These are phyloP conservation scores for Camelina sativa DNA, from an alignment of 345 rosid genomes.

Conservation along the genomic window DNA sequence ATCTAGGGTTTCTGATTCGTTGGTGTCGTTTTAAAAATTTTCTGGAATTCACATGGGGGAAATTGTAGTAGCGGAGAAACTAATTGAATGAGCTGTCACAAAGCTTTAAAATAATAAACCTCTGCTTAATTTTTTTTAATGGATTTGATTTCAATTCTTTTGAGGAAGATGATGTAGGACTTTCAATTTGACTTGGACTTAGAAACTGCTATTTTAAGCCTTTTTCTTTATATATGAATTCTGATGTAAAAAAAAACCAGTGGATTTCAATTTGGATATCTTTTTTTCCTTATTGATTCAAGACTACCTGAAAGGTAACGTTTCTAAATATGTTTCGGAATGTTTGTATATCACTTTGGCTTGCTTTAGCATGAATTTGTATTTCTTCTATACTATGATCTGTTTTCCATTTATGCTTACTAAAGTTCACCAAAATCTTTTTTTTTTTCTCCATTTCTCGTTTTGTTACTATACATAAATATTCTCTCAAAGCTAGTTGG, in stretches of 20 bases:
- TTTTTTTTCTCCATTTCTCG: not conserved
- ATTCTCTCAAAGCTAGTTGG: slow-evolving; percentile 26
- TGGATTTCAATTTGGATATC: not conserved
- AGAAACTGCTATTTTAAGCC: slow-evolving; percentile 20
- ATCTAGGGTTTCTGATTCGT: slow-evolving; percentile 42
- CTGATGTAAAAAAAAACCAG: slow-evolving; percentile 1
- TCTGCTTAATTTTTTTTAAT: too few species aligned
- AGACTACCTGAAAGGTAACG: slow-evolving; percentile 20
- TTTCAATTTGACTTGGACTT: too few species aligned
- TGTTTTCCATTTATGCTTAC: slow-evolving; percentile 19
- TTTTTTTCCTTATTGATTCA: not conserved
- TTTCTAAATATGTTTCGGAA: slow-evolving; percentile 28
- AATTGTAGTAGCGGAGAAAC: slow-evolving; percentile 2
- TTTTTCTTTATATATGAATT: slow-evolving; percentile 17
- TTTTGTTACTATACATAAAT: slow-evolving; percentile 16
- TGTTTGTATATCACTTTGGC: slow-evolving; percentile 20
- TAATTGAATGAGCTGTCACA: slow-evolving; percentile 20
- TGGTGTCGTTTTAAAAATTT: not conserved
- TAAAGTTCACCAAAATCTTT: slow-evolving; percentile 6
- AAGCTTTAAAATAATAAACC: slow-evolving; percentile 6
- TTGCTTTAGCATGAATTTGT: slow-evolving; percentile 17
- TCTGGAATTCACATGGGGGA: slow-evolving; percentile 32
- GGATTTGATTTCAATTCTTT: too few species aligned
- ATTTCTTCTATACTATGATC: slow-evolving; percentile 12
- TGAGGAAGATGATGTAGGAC: too few species aligned